A percentile compares a stretch with the other conserved stretches of the same genome.
Evolutionary conservation across 345 rosid genomes (phyloP).

Genomic region (Kandelia obovata): DNA sequence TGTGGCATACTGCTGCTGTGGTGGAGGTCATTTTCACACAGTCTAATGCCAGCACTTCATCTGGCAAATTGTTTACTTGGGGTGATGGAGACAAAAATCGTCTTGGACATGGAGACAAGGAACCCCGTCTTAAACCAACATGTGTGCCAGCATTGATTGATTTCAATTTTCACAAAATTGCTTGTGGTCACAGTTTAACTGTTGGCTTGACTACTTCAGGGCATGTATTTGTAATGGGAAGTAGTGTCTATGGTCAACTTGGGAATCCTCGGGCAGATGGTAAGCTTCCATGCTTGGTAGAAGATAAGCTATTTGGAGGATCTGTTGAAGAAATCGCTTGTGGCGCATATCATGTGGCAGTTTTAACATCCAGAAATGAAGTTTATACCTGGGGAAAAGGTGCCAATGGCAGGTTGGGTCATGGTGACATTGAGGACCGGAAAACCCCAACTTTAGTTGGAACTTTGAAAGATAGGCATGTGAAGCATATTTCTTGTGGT

Average conservation of each 20-base stretch:
- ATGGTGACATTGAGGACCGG: constrained; percentile 86
- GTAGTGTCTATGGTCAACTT: constrained; percentile 92
- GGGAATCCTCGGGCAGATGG: constrained; percentile 84
- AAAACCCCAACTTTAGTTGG: constrained; percentile 72
- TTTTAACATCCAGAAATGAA: constrained; percentile 74
- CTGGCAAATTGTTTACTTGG: constrained; percentile 95
- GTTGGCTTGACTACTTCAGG: constrained; percentile 85
- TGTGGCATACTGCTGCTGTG: constrained; percentile 97
- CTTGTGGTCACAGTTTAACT: constrained; percentile 92
- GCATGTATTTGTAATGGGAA: constrained; percentile 80
- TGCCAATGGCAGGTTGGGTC: constrained; percentile 96
- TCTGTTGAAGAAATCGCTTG: constrained; percentile 83
- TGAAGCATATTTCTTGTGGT: constrained; percentile 80
- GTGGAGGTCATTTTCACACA: constrained; percentile 87
- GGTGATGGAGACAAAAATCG: constrained; percentile 96
- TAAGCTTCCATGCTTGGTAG: constrained; percentile 67
- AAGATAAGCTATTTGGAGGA: constrained; percentile 61
- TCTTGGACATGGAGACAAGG: constrained; percentile 97
- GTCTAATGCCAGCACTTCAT: constrained; percentile 65
- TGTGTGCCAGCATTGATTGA: constrained; percentile 88
- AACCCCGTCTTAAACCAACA: constrained; percentile 80
- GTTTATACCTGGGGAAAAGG: constrained; percentile 97
- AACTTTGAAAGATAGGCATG: constrained; percentile 84
- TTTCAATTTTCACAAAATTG: constrained; percentile 67
- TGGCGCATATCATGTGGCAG: constrained; percentile 85